Conservation (phyloP, 2,329 filamentous ascomycete species). For the Cordyceps cicadae region DNA sequence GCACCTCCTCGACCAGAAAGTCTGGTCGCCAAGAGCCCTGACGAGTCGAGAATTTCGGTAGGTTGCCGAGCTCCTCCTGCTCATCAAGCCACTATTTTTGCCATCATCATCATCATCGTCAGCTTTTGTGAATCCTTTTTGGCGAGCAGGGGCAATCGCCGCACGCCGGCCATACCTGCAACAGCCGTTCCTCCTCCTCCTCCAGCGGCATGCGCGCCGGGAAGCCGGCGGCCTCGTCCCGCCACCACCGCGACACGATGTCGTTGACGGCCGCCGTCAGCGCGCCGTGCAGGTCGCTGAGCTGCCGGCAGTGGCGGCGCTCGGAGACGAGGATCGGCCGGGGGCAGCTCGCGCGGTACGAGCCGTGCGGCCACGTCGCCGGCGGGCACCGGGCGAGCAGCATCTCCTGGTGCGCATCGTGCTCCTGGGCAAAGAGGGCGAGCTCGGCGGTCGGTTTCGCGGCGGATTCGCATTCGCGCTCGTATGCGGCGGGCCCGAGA, state of each 20-base stretch:
- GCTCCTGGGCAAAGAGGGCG: conserved; percentile 10
- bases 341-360: conserved; percentile 21
- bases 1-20: neutral
- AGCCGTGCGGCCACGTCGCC: conserved; percentile 22
- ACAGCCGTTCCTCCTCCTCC: conserved; percentile 21
- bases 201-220: conserved; percentile 27
- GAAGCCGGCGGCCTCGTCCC: conserved; percentile 22
- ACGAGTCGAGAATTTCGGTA: neutral
- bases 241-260: conserved; percentile 33
- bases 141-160: no score
- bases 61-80: neutral
- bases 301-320: conserved; percentile 23
- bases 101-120: no score
- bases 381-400: conserved; percentile 19
- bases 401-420: conserved; percentile 14
- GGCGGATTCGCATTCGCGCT: no score
- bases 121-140: no score
- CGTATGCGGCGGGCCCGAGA: neutral
- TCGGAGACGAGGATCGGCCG: conserved; percentile 26
- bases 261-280: conserved; percentile 25
- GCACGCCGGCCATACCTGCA: no score
- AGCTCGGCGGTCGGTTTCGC: no score
- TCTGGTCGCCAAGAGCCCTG: neutral
- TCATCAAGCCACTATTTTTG: neutral
- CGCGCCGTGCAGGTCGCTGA: conserved; percentile 23